A percentile compares a stretch with the other conserved stretches of the same genome.
Conservation (phyloP, 2,329 filamentous ascomycete species). For the Pseudogymnoascus sp. region DNA sequence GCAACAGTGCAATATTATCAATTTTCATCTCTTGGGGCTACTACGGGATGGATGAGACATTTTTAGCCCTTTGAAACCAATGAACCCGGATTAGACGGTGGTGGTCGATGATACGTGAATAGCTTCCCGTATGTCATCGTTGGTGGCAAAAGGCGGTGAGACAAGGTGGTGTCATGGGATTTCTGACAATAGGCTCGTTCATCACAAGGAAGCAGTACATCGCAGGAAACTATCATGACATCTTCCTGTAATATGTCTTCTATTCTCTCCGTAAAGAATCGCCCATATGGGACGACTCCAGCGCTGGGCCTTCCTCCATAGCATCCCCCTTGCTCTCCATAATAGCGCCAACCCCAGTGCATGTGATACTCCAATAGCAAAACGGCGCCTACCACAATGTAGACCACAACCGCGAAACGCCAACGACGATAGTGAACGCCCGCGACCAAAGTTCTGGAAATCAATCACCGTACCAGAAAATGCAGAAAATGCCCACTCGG, state of each 20-base stretch:
- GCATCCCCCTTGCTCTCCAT: background rate
- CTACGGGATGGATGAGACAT: background rate
- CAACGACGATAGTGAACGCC: conserved; percentile 1
- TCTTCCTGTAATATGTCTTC: conserved; percentile 3
- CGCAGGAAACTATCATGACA: background rate
- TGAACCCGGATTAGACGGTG: background rate
- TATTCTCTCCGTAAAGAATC: background rate
- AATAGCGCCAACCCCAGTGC: conserved; percentile 3
- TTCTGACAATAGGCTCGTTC: background rate
- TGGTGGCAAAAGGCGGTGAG: conserved; percentile 9
- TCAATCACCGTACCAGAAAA: conserved; percentile 1
- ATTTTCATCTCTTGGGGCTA: background rate
- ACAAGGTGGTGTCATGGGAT: background rate
- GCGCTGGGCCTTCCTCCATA: background rate
- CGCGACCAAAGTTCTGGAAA: conserved; percentile 5
- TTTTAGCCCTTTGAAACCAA: background rate
- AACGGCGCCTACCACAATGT: background rate
- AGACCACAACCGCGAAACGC: background rate
- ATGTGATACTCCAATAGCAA: conserved; percentile 7
- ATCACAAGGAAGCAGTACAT: background rate
- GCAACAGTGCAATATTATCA: background rate
- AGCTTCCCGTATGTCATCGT: background rate
- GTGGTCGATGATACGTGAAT: background rate
- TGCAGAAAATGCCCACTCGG: conserved; percentile 6
- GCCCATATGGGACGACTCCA: background rate